phyloP scores from a whole-genome alignment of 2,329 filamentous ascomycete genomes.

The Colletotrichum caudatum region DNA sequence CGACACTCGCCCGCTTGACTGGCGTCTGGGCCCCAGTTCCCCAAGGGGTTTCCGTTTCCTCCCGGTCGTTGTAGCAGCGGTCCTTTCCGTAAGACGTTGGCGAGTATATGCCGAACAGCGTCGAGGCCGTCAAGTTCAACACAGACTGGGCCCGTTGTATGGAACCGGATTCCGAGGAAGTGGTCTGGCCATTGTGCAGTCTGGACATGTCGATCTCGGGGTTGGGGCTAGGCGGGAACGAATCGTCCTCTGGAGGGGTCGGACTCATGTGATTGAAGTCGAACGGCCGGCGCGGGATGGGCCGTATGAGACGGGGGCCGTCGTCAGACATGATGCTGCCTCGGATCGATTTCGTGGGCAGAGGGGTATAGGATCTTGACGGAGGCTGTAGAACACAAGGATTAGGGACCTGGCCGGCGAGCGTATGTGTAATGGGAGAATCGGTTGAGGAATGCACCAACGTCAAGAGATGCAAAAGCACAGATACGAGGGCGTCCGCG shows the following conservation, averaged over 20 bases:
- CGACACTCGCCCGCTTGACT: constrained; percentile 56
- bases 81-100: constrained; percentile 69
- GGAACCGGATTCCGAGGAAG: constrained; percentile 50
- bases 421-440: constrained; percentile 13
- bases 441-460: constrained; percentile 4
- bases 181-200: constrained; percentile 45
- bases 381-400: background rate
- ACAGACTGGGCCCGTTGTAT: constrained; percentile 81
- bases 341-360: constrained; percentile 23
- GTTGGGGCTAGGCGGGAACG: constrained; percentile 54
- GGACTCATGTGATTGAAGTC: constrained; percentile 64
- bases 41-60: constrained; percentile 78
- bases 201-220: constrained; percentile 56
- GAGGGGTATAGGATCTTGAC: background rate
- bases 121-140: constrained; percentile 88
- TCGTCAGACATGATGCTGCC: constrained; percentile 53
- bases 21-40: constrained; percentile 82
- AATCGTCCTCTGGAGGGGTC: constrained; percentile 57
- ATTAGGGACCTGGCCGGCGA: constrained; percentile 2
- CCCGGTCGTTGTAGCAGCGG: constrained; percentile 55
- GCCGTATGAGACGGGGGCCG: constrained; percentile 71
- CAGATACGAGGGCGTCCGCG: constrained; percentile 1
- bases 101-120: constrained; percentile 91
- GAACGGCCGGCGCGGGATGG: constrained; percentile 79
- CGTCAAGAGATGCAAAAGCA: background rate